A percentile compares a stretch with the other conserved stretches of the same genome.
These are phyloP conservation scores for Lactarius sanguifluus DNA, from an alignment of 768 basidiomycete genomes.

Conservation along the genomic window DNA sequence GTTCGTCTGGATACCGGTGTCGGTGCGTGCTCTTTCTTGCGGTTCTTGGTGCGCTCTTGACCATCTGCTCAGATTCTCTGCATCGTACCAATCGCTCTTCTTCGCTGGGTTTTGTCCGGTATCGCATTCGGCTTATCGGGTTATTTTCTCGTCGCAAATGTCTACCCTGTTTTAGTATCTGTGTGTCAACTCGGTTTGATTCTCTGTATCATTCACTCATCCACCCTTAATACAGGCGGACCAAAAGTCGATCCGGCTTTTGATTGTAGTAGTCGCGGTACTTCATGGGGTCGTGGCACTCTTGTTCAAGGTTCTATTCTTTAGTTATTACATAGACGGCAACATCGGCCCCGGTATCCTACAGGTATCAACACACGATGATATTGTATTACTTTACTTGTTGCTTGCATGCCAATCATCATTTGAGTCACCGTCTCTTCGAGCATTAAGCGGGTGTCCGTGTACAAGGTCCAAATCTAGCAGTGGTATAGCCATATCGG, in stretches of 20 bases:
- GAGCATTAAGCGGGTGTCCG: constrained; percentile 12
- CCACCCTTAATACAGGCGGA: constrained; percentile 57
- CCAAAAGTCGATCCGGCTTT: constrained; percentile 78
- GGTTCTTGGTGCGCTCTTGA: neutral
- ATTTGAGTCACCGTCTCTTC: neutral
- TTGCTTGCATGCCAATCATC: neutral
- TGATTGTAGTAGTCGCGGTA: constrained; percentile 71
- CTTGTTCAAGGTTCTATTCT: constrained; percentile 80
- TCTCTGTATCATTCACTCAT: neutral
- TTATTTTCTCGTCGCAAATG: constrained; percentile 79
- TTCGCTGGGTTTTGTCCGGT: constrained; percentile 79
- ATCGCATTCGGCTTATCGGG: constrained; percentile 78
- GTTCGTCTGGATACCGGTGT: constrained; percentile 87
- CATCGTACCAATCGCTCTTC: constrained; percentile 77
- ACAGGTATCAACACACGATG: constrained; percentile 16
- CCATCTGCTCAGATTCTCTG: constrained; percentile 61
- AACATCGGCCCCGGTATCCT: constrained; percentile 41
- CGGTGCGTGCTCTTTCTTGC: constrained; percentile 48
- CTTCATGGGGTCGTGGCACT: constrained; percentile 82
- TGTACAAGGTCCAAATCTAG: constrained; percentile 4
- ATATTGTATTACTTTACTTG: constrained; percentile 1
- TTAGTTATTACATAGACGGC: constrained; percentile 53
- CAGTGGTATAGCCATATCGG: constrained; percentile 2
- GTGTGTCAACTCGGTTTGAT: constrained; percentile 46
- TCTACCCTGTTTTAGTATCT: constrained; percentile 86